Evolutionary conservation across 129 eudicot genomes (phyloP), one percentile per base, ranked within the genome.

Genomic region (Flaveria bidentis): DNA sequence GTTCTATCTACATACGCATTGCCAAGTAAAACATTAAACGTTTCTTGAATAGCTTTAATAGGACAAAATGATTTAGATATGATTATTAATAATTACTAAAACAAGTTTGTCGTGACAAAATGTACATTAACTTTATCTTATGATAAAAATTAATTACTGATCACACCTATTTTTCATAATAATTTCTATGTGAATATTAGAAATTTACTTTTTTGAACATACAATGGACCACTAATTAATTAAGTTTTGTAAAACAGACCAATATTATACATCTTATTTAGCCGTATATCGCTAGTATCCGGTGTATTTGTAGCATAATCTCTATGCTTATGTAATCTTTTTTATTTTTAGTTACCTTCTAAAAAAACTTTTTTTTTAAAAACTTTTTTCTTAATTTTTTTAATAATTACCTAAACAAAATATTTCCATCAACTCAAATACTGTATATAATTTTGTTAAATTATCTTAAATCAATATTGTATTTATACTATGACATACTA

Each of bases 61-160:
- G 70, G 50, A 68, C 3, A 42, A n/a, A 26, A 8, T 28, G 62
- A 11, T 44, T n/a, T 10, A 18, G 13, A 72, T 72, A 6, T 9
- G 45, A 71, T 50, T 17, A 50, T 20, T 64, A 33, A n/a, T 72
- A 52, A 50, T 72, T 62, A 39, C 73, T 28, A 30, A 60, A 63
- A 79, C 51, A 50, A 79, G 64, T 25, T 62, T 72, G 17, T 18
- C 46, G 49, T 79, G 72, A 23, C 53, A 1, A 50, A 79, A 71
- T 30, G 2, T 28, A 41, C 16, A 36, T 23, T 18, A 70, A 18
- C 46, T 49, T 16, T 23, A 25, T 23, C 26, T 25, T 57, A 12
- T 69, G 23, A 77, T 52, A 44, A 12, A 12, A 12, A 12, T 0
- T 9, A 45, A 45, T 0, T 45, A 8, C 11, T 45, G 1, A 9